Conservation (phyloP, 306 rosid species). For the Vigna nakashimae region DNA sequence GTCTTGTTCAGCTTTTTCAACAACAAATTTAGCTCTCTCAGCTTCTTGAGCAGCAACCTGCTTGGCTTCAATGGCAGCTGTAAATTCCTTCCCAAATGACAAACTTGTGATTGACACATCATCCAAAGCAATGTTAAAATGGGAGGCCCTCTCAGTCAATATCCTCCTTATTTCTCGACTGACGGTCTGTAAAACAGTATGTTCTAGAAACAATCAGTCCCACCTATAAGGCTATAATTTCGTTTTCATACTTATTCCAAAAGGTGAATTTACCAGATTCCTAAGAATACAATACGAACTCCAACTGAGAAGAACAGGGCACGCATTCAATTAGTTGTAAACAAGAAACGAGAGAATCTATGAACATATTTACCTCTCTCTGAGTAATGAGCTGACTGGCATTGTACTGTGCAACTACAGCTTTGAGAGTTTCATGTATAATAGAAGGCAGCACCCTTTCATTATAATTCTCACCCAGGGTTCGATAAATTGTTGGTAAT, state of each 20-base stretch:
- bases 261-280: conserved; percentile 14
- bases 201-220: conserved; percentile 35
- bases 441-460: conserved; percentile 86
- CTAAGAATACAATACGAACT: conserved; percentile 21
- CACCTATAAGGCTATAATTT: conserved; percentile 1
- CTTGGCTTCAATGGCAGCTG: conserved; percentile 92
- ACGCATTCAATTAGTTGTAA: neutral
- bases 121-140: conserved; percentile 87
- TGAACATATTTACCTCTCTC: conserved; percentile 69
- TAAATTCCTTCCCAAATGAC: conserved; percentile 82
- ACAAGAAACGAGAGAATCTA: conserved; percentile 4
- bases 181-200: conserved; percentile 58
- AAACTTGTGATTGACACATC: conserved; percentile 85
- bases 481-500: conserved; percentile 74
- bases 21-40: conserved; percentile 92
- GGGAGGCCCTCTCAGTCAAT: conserved; percentile 78
- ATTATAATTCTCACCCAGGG: conserved; percentile 72
- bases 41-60: conserved; percentile 98
- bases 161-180: conserved; percentile 82
- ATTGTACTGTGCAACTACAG: conserved; percentile 86
- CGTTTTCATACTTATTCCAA: neutral
- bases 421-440: conserved; percentile 83
- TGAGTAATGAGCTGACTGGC: conserved; percentile 95
- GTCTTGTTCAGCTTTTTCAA: conserved; percentile 92
- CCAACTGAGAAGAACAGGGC: neutral